Conservation (phyloP, 495 filamentous ascomycete species). For the Staphylotrichum tortipilum region DNA sequence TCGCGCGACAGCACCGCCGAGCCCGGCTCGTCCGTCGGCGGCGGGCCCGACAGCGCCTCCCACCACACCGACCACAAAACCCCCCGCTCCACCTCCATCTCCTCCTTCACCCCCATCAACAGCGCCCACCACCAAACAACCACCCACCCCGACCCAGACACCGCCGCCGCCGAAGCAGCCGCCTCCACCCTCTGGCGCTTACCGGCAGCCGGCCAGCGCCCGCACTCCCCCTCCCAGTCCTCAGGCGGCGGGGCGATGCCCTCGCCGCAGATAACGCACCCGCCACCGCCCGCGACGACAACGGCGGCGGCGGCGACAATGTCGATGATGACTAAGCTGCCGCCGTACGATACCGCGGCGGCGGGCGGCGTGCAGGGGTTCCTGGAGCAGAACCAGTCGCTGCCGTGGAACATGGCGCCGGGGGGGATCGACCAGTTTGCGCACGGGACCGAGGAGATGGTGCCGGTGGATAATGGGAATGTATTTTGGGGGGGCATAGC, state of each 20-base stretch:
- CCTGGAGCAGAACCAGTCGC: slow-evolving; percentile 23
- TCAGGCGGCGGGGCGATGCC: not conserved
- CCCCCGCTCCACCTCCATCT: slow-evolving; percentile 23
- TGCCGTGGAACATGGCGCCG: slow-evolving; percentile 27
- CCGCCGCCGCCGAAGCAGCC: slow-evolving; percentile 2
- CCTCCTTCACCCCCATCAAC: slow-evolving; percentile 47
- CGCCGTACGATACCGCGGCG: slow-evolving; percentile 16
- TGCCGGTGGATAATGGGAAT: slow-evolving; percentile 17
- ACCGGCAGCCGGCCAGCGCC: not conserved
- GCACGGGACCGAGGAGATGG: slow-evolving; percentile 24
- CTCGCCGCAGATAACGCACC: not conserved
- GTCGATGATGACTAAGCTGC: slow-evolving; percentile 1
- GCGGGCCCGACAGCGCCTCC: slow-evolving; percentile 15
- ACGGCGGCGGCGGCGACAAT: too few relatives aligned
- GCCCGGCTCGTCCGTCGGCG: slow-evolving; percentile 17
- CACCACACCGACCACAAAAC: slow-evolving; percentile 20
- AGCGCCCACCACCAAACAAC: slow-evolving; percentile 21
- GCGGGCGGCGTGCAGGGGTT: slow-evolving; percentile 19
- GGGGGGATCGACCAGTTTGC: slow-evolving; percentile 36
- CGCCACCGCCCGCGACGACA: not conserved
- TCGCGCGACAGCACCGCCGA: slow-evolving; percentile 27
- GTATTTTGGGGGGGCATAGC: slow-evolving; percentile 21
- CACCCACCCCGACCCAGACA: slow-evolving; percentile 8
- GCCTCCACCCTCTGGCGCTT: slow-evolving; percentile 10
- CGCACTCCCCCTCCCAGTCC: not conserved